Evolutionary conservation across 202 grass and related monocot species (phyloP).

Genomic region (Schoenoplectus tabernaemontani): DNA sequence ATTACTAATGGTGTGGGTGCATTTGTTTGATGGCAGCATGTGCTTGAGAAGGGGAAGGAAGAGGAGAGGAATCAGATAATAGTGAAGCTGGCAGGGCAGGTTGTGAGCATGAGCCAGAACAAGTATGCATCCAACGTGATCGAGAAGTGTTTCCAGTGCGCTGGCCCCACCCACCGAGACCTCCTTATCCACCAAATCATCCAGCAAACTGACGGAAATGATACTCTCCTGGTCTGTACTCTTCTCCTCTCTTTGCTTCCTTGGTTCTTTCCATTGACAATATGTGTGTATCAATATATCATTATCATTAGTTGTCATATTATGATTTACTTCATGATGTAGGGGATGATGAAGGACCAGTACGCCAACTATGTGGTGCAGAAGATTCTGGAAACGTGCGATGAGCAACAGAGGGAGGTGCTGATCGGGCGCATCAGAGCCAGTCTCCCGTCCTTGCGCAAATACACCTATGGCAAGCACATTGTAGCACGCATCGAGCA

Average conservation of each 20-base stretch:
- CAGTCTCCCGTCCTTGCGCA: slow-evolving; percentile 58
- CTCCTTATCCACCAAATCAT: slow-evolving; percentile 69
- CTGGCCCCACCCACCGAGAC: slow-evolving; percentile 51
- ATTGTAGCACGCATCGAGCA: slow-evolving; percentile 71
- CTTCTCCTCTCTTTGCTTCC: background rate
- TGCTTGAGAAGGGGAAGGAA: slow-evolving; percentile 65
- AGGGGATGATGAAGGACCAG: slow-evolving; percentile 94
- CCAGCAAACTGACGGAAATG: slow-evolving; percentile 81
- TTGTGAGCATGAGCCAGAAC: slow-evolving; percentile 94
- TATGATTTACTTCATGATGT: slow-evolving; percentile 13
- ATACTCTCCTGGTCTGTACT: slow-evolving; percentile 66
- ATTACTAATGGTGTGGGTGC: background rate
- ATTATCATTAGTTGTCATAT: too few species aligned
- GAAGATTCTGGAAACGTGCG: slow-evolving; percentile 82
- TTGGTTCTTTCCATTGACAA: background rate
- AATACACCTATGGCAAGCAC: slow-evolving; percentile 90
- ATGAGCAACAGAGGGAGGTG: slow-evolving; percentile 50
- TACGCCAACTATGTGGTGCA: slow-evolving; percentile 91
- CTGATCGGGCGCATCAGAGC: slow-evolving; percentile 59
- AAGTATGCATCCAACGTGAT: slow-evolving; percentile 96
- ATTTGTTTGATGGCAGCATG: slow-evolving; percentile 82
- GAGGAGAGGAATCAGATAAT: slow-evolving; percentile 81
- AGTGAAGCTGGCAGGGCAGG: slow-evolving; percentile 60
- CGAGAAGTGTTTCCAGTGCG: slow-evolving; percentile 89
- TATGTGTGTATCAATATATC: too few species aligned